Evolutionary conservation across 2,329 filamentous ascomycete species (phyloP).

Genomic region (Xylariaceae sp.): DNA sequence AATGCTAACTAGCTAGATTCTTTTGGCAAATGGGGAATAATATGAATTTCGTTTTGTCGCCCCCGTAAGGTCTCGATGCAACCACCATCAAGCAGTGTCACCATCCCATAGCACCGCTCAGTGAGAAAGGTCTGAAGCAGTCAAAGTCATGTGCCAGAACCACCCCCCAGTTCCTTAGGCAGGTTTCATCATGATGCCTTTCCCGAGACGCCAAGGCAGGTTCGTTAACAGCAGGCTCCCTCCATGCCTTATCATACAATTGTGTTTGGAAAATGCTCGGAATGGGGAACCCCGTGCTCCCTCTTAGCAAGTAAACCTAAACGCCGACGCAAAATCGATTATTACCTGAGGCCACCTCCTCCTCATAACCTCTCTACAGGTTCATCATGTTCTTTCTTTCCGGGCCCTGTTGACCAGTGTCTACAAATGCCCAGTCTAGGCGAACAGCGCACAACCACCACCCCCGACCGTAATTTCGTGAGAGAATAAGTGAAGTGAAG

Average conservation of each 20-base stretch:
- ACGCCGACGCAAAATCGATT: slow-evolving; percentile 19
- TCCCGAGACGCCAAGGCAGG: slow-evolving; percentile 2
- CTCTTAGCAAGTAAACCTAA: slow-evolving; percentile 16
- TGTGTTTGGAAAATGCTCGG: slow-evolving; percentile 16
- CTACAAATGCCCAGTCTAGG: slow-evolving; percentile 19
- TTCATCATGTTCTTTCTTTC: slow-evolving; percentile 3
- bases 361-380: too few relatives aligned
- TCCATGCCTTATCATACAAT: slow-evolving; percentile 19
- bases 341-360: neutral
- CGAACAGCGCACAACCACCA: slow-evolving; percentile 13
- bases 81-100: too few relatives aligned
- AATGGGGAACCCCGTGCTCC: slow-evolving; percentile 6
- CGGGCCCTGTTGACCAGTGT: slow-evolving; percentile 14
- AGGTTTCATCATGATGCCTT: slow-evolving; percentile 10
- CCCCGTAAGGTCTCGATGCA: too few relatives aligned
- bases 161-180: neutral
- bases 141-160: slow-evolving; percentile 5
- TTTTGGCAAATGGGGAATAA: too few relatives aligned
- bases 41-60: too few relatives aligned
- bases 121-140: neutral
- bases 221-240: slow-evolving; percentile 10
- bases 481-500: slow-evolving; percentile 10
- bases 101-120: neutral
- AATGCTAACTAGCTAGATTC: too few relatives aligned
- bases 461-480: slow-evolving; percentile 5